Conservation (phyloP, 2,329 filamentous ascomycete genomes). For the Sphaceloma murrayae region DNA sequence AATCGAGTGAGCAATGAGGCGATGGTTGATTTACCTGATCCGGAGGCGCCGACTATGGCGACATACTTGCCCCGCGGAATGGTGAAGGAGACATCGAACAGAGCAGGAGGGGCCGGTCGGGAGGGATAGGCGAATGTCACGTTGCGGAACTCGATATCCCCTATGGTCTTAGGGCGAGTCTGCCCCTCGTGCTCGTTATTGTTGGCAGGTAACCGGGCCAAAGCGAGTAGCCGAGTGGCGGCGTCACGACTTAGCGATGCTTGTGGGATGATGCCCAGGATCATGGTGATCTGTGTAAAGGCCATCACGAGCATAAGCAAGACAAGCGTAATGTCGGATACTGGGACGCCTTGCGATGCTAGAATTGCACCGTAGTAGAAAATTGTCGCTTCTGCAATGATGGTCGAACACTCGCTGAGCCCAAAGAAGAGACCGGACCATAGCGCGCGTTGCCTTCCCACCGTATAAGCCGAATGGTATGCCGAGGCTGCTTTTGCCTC, state of each 20-base stretch:
- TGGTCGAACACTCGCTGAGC: constrained; percentile 61
- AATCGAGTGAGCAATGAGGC: constrained; percentile 64
- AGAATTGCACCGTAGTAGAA: constrained; percentile 74
- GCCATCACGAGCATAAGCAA: constrained; percentile 79
- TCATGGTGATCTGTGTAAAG: constrained; percentile 59
- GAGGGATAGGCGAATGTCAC: constrained; percentile 65
- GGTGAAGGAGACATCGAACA: constrained; percentile 50
- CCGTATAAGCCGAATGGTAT: constrained; percentile 42
- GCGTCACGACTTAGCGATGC: constrained; percentile 64
- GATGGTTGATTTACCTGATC: constrained; percentile 86
- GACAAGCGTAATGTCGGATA: constrained; percentile 58
- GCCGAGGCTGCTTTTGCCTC: constrained; percentile 50
- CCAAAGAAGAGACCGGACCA: constrained; percentile 66
- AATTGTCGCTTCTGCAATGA: constrained; percentile 65
- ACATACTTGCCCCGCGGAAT: constrained; percentile 56
- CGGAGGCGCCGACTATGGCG: constrained; percentile 74
- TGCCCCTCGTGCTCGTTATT: constrained; percentile 52
- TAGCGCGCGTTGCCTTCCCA: constrained; percentile 57
- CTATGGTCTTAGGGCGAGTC: constrained; percentile 34
- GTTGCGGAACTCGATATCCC: constrained; percentile 50
- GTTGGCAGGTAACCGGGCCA: constrained; percentile 50
- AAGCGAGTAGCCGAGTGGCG: constrained; percentile 61
- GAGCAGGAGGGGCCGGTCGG: constrained; percentile 31
- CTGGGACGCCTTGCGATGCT: constrained; percentile 42
- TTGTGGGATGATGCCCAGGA: constrained; percentile 69